Percentiles rank a stretch among this genome's conserved stretches.
These are phyloP conservation scores for Rhypophila decipiens DNA, from an alignment of 495 filamentous ascomycete species.

Conservation along the genomic window DNA sequence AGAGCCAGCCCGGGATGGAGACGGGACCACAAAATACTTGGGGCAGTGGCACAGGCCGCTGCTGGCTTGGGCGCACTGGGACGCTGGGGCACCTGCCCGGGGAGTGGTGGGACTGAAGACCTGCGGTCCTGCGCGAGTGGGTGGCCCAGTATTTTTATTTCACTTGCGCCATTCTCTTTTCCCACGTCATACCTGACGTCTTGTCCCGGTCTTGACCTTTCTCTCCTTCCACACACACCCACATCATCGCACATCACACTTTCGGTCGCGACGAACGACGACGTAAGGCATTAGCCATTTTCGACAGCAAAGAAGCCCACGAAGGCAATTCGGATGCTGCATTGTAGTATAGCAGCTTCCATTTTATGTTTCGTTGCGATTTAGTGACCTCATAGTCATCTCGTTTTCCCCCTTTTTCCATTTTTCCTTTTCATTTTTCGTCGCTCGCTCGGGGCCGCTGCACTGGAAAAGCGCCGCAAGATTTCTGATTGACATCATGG, in stretches of 20 bases:
- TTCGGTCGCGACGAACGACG: constrained; percentile 17
- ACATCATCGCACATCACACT: constrained; percentile 10
- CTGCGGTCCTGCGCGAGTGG: background rate
- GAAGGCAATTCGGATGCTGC: constrained; percentile 17
- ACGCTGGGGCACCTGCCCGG: too few species aligned
- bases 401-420: constrained; percentile 7
- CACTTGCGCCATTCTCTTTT: constrained; percentile 30
- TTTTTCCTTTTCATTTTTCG: constrained; percentile 5
- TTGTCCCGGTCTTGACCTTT: constrained; percentile 22
- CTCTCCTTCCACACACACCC: constrained; percentile 18
- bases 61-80: too few species aligned
- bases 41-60: too few species aligned
- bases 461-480: constrained; percentile 22
- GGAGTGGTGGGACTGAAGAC: background rate
- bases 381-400: constrained; percentile 29
- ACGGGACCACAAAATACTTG: too few species aligned
- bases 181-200: constrained; percentile 39
- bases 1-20: too few species aligned
- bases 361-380: constrained; percentile 19
- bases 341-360: constrained; percentile 16
- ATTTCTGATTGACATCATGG: constrained; percentile 38
- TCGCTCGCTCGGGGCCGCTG: constrained; percentile 15
- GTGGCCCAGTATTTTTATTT: constrained; percentile 26
- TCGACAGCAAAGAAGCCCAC: constrained; percentile 10
- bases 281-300: constrained; percentile 21